Evolutionary conservation across 495 filamentous ascomycete species (phyloP).

Genomic region (Podospora bellae-mahoneyi): DNA sequence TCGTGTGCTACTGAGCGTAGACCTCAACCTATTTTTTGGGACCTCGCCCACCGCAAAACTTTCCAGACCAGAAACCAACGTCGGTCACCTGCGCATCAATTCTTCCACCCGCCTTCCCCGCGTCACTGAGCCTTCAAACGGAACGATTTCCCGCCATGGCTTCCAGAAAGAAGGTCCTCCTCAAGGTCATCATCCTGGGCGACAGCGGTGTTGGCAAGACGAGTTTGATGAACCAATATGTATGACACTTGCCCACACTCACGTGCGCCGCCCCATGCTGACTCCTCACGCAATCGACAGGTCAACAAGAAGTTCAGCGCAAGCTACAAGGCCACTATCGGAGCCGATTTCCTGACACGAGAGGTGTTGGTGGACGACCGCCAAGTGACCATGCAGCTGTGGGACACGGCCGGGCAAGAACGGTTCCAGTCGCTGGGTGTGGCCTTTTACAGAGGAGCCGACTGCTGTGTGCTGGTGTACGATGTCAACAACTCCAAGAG

Average conservation of each 20-base stretch:
- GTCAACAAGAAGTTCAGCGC: slow-evolving; percentile 99
- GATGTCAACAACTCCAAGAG: slow-evolving; percentile 99
- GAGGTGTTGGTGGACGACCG: slow-evolving; percentile 97
- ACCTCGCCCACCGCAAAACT: background rate
- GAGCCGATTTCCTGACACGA: slow-evolving; percentile 97
- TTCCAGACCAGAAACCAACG: background rate
- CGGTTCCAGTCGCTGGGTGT: slow-evolving; percentile 97
- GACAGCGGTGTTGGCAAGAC: slow-evolving; percentile 99
- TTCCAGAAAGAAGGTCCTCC: slow-evolving; percentile 92
- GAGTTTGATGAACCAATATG: slow-evolving; percentile 99
- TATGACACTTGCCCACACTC: slow-evolving; percentile 42
- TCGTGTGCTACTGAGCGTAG: background rate
- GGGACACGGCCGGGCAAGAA: slow-evolving; percentile 98
- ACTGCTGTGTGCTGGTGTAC: slow-evolving; percentile 98
- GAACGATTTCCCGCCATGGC: slow-evolving; percentile 57
- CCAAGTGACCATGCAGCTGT: slow-evolving; percentile 98
- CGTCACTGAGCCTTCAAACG: slow-evolving; percentile 14
- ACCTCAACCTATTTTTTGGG: background rate
- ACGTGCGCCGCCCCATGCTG: slow-evolving; percentile 11
- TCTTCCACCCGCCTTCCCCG: slow-evolving; percentile 5
- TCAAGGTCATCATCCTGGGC: slow-evolving; percentile 98
- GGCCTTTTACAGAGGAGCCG: slow-evolving; percentile 95
- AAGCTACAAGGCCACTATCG: slow-evolving; percentile 99
- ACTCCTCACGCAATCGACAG: slow-evolving; percentile 43
- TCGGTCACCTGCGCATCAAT: background rate